Conservation (phyloP, 345 rosid genomes). For the Eucalyptus brandiana region DNA sequence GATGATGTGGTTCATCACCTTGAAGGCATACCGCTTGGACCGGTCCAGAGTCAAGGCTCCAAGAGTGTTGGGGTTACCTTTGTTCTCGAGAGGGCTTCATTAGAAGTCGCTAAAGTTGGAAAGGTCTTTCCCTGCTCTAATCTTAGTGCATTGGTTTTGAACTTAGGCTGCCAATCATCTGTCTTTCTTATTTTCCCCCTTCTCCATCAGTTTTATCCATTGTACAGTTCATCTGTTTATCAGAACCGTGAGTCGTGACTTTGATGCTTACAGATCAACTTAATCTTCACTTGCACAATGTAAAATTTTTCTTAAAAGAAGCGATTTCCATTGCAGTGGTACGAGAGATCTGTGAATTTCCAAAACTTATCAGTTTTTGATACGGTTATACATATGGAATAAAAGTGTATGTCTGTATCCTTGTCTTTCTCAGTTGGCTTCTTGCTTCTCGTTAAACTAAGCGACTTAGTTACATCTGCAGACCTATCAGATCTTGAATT, state of each 20-base stretch:
- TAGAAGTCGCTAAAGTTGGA: conserved; percentile 96
- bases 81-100: conserved; percentile 76
- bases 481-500: conserved; percentile 78
- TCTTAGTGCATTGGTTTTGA: background rate
- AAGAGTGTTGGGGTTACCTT: conserved; percentile 40
- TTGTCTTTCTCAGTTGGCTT: background rate
- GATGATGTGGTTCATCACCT: conserved; percentile 12
- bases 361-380: background rate
- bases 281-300: background rate
- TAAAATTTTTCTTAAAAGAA: background rate
- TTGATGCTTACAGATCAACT: background rate
- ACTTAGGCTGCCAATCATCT: background rate
- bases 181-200: background rate
- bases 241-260: background rate
- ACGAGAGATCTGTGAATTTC: background rate
- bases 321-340: background rate
- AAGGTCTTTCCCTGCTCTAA: conserved; percentile 25
- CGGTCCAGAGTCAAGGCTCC: background rate
- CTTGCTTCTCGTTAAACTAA: background rate
- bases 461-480: conserved; percentile 1
- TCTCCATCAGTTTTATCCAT: background rate
- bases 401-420: background rate
- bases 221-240: background rate
- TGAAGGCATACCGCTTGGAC: conserved; percentile 48
- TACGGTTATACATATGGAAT: background rate